These are phyloP conservation scores for Thalassiosira exigua DNA, from an alignment of 352 stramenopile species.

Conservation along the genomic window DNA sequence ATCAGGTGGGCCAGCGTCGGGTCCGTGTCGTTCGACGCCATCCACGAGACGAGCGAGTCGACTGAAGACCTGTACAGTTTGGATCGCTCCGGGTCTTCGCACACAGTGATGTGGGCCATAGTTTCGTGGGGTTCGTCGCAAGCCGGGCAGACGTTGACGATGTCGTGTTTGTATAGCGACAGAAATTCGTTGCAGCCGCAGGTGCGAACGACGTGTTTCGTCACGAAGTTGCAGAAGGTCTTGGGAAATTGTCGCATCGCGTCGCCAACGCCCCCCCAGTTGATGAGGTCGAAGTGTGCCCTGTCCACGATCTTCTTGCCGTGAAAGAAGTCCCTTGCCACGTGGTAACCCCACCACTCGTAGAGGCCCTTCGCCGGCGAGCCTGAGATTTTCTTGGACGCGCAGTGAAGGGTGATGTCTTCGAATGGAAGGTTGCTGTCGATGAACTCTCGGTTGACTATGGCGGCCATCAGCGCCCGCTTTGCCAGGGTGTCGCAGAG, in stretches of 20 bases:
- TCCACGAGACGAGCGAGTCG: not conserved
- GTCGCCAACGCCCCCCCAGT: constrained; percentile 15
- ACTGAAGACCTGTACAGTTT: constrained; percentile 23
- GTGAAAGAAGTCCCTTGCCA: constrained; percentile 12
- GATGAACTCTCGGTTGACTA: constrained; percentile 7
- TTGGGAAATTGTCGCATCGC: constrained; percentile 19
- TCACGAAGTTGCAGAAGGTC: constrained; percentile 10
- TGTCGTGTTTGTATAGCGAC: not conserved
- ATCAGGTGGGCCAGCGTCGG: not conserved
- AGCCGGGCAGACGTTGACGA: constrained; percentile 16
- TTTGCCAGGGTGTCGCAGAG: constrained; percentile 33
- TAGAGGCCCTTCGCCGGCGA: constrained; percentile 24
- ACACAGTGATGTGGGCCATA: constrained; percentile 37
- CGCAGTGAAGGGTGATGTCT: not conserved
- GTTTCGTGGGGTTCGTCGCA: constrained; percentile 27
- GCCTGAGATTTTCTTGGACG: not conserved
- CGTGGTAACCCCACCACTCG: not conserved
- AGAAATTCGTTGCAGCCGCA: constrained; percentile 31
- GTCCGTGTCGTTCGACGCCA: constrained; percentile 13
- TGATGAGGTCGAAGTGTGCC: constrained; percentile 18
- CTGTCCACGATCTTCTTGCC: constrained; percentile 6
- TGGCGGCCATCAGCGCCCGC: not conserved
- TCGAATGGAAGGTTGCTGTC: constrained; percentile 23
- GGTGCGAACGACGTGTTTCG: constrained; percentile 31
- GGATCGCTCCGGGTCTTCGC: constrained; percentile 1